Base-by-base conservation (phyloP, 2,329 filamentous ascomycete genomes). In the Botrytis galanthina region DNA sequence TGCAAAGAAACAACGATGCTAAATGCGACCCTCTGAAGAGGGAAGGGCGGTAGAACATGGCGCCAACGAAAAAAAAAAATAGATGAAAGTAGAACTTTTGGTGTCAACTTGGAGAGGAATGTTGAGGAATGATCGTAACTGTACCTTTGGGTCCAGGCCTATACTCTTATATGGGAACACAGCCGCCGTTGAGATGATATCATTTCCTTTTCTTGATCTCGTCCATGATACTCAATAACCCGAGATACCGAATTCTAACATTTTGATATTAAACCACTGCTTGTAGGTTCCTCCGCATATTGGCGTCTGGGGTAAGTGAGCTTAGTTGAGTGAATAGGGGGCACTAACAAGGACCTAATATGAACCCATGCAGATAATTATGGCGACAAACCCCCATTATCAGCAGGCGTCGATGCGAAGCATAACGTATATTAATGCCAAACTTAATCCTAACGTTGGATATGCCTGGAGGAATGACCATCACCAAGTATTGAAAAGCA, bases 261-360 rank as follows among this genome's bases (percentile, higher is more conserved):
- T 18, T 18, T 42, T 26, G 16, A 7, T 48, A 57, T 22, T 16
- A 14, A 42, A 42, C 20, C 9, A 5, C 26, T 32, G n/a, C 66
- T 42, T 42, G 37, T 69, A 57, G 48, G 42, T 46, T 32, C 54
- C 63, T 61, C 46, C 48, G 35, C 51, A 59, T 18, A 39, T 20
- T 44, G n/a, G 44, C n/a, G 51, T 51, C 71, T 73, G 63, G 63
- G 71, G 63, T 61, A 69, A 54, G 32, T 62, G 29, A 29, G 9
- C 10, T 61, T 37, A 32, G 32, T 51, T 35, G 9, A 67, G 51
- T 69, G 48, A 69, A 73, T 32, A 61, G 54, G 39, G 54, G 63
- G 42, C 26, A 61, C 63, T 39, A 61, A 60, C 37, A 35, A 54
- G 26, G 44, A 29, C 59, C 22, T 44, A 57, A 48, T 44, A 37